phyloP scores from a whole-genome alignment of 768 basidiomycete species.

The Tricholoma furcatifolium region DNA sequence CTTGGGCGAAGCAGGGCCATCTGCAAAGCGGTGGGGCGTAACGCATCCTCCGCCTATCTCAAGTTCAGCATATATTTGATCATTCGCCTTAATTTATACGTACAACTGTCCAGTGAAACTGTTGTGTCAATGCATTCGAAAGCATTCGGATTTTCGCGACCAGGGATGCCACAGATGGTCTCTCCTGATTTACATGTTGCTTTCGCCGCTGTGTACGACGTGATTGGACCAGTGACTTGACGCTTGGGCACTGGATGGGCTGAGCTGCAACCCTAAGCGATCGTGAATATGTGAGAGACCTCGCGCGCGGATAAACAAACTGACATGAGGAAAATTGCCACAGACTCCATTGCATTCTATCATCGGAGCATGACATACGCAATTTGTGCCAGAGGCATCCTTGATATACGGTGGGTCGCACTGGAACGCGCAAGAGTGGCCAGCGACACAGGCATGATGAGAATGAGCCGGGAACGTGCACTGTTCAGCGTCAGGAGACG shows the following conservation, averaged over 20 bases:
- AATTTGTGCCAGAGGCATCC: slow-evolving; percentile 18
- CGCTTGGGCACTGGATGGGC: slow-evolving; percentile 25
- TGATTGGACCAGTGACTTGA: slow-evolving; percentile 16
- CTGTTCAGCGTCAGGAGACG: slow-evolving; percentile 13
- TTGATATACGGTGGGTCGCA: slow-evolving; percentile 17
- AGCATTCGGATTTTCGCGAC: slow-evolving; percentile 22
- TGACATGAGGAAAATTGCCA: slow-evolving; percentile 28
- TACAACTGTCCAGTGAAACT: slow-evolving; percentile 38
- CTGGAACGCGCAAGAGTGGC: slow-evolving; percentile 14
- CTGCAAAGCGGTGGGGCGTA: slow-evolving; percentile 31
- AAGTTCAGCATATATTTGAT: background rate
- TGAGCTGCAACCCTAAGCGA: slow-evolving; percentile 39
- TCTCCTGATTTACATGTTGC: slow-evolving; percentile 25
- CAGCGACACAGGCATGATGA: slow-evolving; percentile 8
- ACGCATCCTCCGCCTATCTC: slow-evolving; percentile 41
- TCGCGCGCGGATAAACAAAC: slow-evolving; percentile 10
- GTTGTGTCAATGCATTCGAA: slow-evolving; percentile 41
- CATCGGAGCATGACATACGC: slow-evolving; percentile 36
- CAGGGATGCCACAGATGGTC: slow-evolving; percentile 37
- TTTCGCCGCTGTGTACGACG: slow-evolving; percentile 29
- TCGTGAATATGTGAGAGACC: background rate
- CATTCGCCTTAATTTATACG: slow-evolving; percentile 11
- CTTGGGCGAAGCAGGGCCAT: slow-evolving; percentile 6
- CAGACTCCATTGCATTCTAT: slow-evolving; percentile 42
- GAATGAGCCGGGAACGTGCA: slow-evolving; percentile 18